Evolutionary conservation across 441 rosid species (phyloP), one percentile per base, ranked within the genome.

Genomic region (Pelargonium fulgidum): DNA sequence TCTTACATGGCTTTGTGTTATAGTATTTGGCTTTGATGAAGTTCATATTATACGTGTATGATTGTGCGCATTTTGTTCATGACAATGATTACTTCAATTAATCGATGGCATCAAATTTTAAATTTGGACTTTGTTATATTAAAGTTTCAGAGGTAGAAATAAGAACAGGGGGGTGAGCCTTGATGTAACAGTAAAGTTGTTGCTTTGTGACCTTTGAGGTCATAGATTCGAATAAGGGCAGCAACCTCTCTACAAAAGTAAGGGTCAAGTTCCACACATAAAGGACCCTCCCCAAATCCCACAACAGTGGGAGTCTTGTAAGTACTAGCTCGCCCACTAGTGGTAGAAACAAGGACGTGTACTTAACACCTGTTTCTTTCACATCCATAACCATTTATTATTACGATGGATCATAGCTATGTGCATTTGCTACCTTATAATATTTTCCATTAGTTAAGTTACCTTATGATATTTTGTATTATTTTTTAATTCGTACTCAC

Each of bases 361-460:
- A 24, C 29, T 24, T 24, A 24, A 24, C 29, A 24, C 29, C 29
- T 24, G 29, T 24, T 24, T 24, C 29, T 24, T 24, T 24, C 29
- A 24, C 29, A 24, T 24, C 29, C 29, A 24, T 24, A 24, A 12
- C 4, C 14, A 9, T 58, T 56, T 33, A 17, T 61, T 26, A 17
- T 24, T 48, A 7, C 5, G 54, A 68, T 12, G n/a, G 20, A 7
- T 68, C 47, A 20, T 29, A 62, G 19, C 24, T 64, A 20, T 64
- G 29, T 41, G 61, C 41, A n/a, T 65, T 48, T 61, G 45, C 66
- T 68, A 50, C 61, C 19, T 8, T n/a, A 26, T 69, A 52, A 64
- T 62, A 58, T 45, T 7, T 58, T 24, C 29, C 29, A 24, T 24
- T 24, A 24, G 29, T 24, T 24, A 24, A 24, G 29, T 24, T 24